A percentile compares a stretch with the other conserved stretches of the same genome.
phyloP scores from a whole-genome alignment of 108 stramenopile species.

The Bacterosira constricta region DNA sequence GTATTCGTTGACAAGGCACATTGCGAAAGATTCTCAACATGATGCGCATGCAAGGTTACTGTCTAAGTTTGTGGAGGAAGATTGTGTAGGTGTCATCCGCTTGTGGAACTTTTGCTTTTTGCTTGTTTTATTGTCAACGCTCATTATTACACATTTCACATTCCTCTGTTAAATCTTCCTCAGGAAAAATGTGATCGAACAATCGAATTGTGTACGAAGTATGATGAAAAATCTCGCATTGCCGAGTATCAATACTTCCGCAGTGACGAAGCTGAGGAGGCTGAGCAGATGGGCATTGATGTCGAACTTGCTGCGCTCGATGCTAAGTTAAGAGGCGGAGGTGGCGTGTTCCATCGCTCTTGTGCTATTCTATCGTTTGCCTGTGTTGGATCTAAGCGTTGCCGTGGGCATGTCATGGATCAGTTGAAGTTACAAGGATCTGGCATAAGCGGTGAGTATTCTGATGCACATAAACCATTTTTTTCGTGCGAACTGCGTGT shows the following conservation, averaged over 20 bases:
- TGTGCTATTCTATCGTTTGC: conserved; percentile 70
- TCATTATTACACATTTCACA: neutral
- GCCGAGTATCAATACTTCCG: conserved; percentile 78
- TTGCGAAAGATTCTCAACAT: conserved; percentile 60
- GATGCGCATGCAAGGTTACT: conserved; percentile 71
- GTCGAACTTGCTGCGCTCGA: conserved; percentile 71
- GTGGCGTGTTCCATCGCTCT: conserved; percentile 78
- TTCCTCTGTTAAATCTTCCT: neutral
- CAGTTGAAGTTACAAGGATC: conserved; percentile 65
- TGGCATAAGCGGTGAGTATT: conserved; percentile 57
- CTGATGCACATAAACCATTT: neutral
- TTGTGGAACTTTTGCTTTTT: neutral
- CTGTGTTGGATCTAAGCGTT: conserved; percentile 65
- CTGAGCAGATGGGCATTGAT: conserved; percentile 50
- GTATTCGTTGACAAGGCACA: conserved; percentile 66
- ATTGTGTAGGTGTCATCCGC: conserved; percentile 35
- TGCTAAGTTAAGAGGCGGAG: conserved; percentile 77
- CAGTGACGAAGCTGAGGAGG: conserved; percentile 61
- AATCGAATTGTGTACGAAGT: conserved; percentile 72
- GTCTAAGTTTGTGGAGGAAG: conserved; percentile 77
- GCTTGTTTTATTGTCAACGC: neutral
- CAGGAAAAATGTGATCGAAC: conserved; percentile 75
- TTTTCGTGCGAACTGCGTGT: no score
- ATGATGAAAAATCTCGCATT: conserved; percentile 69
- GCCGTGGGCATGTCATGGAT: conserved; percentile 64